Conservation (phyloP, 2,329 filamentous ascomycete genomes). For the Zasmidium angulare region DNA sequence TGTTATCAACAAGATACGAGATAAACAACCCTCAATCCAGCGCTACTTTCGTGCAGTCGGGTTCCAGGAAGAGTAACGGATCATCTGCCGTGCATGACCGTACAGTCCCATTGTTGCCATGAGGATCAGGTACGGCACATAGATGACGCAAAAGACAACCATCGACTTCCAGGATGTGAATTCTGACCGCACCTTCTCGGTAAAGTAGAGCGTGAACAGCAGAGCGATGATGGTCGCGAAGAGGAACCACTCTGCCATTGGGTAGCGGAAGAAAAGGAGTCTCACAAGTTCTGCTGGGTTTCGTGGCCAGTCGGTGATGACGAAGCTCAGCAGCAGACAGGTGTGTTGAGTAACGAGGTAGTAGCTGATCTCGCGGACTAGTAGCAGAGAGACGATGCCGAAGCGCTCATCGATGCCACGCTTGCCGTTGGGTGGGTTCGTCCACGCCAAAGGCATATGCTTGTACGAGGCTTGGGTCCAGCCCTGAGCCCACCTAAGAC, state of each 20-base stretch:
- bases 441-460: slow-evolving; percentile 46
- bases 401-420: slow-evolving; percentile 42
- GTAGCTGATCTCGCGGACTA: slow-evolving; percentile 49
- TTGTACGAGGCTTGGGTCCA: slow-evolving; percentile 51
- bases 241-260: slow-evolving; percentile 48
- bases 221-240: slow-evolving; percentile 42
- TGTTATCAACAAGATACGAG: not conserved
- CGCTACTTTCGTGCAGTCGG: slow-evolving; percentile 41
- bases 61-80: slow-evolving; percentile 50
- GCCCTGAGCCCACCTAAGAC: slow-evolving; percentile 52
- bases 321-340: slow-evolving; percentile 47
- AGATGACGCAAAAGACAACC: slow-evolving; percentile 43
- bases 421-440: slow-evolving; percentile 39
- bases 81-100: slow-evolving; percentile 48
- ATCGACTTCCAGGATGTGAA: slow-evolving; percentile 45
- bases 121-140: slow-evolving; percentile 47
- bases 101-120: slow-evolving; percentile 48
- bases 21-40: not conserved
- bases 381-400: slow-evolving; percentile 47
- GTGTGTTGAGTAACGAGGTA: slow-evolving; percentile 52
- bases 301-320: slow-evolving; percentile 47
- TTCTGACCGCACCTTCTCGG: slow-evolving; percentile 47
- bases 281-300: slow-evolving; percentile 38
- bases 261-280: slow-evolving; percentile 51
- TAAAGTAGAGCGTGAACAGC: slow-evolving; percentile 48